These are phyloP conservation scores for Amphirosellinia nigrospora DNA, from an alignment of 495 filamentous ascomycete genomes.

Conservation along the genomic window DNA sequence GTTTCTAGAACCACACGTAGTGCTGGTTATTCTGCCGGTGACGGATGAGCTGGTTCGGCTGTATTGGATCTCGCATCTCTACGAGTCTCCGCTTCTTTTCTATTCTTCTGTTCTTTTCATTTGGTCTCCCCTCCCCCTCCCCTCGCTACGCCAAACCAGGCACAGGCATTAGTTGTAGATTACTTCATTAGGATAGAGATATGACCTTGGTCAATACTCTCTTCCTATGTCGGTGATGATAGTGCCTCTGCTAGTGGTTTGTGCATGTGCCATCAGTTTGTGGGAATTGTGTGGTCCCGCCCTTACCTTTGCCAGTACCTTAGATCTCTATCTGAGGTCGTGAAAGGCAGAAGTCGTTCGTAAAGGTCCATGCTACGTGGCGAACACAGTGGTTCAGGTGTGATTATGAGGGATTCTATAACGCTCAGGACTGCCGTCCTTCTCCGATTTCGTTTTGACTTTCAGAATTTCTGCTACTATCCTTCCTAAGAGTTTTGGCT, in stretches of 20 bases:
- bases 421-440: background rate
- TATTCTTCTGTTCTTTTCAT: background rate
- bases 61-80: background rate
- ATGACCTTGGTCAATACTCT: conserved; percentile 18
- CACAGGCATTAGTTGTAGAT: background rate
- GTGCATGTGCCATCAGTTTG: background rate
- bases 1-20: background rate
- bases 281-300: background rate
- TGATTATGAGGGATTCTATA: background rate
- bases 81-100: background rate
- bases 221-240: background rate
- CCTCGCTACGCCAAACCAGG: background rate
- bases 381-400: background rate
- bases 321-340: background rate
- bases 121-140: background rate
- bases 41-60: background rate
- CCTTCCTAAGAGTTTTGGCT: conserved; percentile 15
- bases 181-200: conserved; percentile 17
- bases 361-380: background rate
- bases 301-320: background rate
- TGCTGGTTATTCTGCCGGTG: background rate
- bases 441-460: background rate
- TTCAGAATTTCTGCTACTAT: background rate
- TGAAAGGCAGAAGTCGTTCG: background rate
- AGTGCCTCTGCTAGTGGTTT: background rate